Evolutionary conservation across 805 yeast species (phyloP), one percentile per base, ranked within the genome.

Genomic region (Lachancea fermentati): DNA sequence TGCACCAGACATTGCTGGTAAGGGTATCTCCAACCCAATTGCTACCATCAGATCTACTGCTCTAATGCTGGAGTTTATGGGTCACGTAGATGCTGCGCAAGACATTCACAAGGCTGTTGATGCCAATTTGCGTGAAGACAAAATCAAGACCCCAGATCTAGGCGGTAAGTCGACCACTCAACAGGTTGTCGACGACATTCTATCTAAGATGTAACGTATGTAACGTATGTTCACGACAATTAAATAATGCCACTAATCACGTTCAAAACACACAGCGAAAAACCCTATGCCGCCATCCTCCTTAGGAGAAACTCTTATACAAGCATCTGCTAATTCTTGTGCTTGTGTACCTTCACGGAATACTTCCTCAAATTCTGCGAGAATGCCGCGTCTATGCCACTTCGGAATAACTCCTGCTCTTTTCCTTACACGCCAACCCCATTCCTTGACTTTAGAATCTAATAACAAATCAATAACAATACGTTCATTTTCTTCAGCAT

Each of bases 281-380:
- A 93, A 93, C 0, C 99, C 99, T 52, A 93, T 93, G n/a, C 98
- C 98, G 22, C 97, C 98, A 59, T 93, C 98, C 32, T 75, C 82
- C 46, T 78, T 81, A 1, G 97, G 96, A 32, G 79, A 64, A 0
- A 89, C 83, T 49, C 99, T 71, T 0, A 93, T 79, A 64, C 97
- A 89, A 0, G 93, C 91, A 1, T 80, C 87, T 1, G 96, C 95
- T 36, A 86, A 56, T 29, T 64, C 68, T 28, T 70, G 69, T 15
- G 80, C 75, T 31, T 68, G 64, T 11, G 57, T 63, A 19, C 67
- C 58, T 8, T 57, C 63, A 45, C 67, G 61, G 16, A 70, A 69
- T 7, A 73, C 71, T 5, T 75, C 62, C 18, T 67, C 55, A 49
- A 89, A 88, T 55, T 84, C 95, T 44, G 75, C 75, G 5, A 62